Evolutionary conservation across 2,329 filamentous ascomycete species (phyloP).

Genomic region (Sporothrix schenckii): DNA sequence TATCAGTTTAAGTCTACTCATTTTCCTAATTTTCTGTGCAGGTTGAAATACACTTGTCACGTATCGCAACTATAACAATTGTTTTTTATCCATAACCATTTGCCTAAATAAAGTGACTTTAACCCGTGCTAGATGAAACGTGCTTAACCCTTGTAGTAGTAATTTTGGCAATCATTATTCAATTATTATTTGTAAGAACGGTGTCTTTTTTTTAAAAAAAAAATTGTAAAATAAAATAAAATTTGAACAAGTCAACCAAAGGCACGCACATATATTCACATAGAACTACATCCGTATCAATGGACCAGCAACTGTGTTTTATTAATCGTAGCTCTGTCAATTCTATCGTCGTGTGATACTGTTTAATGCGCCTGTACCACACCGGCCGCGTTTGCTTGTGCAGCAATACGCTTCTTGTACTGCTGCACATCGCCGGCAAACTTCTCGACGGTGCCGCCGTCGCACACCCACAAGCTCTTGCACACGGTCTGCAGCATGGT

Average conservation of each 20-base stretch:
- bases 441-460: slow-evolving; percentile 90
- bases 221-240: background rate
- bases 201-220: no score
- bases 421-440: slow-evolving; percentile 93
- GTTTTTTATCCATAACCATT: background rate
- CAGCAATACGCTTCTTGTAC: slow-evolving; percentile 95
- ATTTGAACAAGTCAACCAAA: background rate
- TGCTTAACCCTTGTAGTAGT: no score
- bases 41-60: slow-evolving; percentile 4
- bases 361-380: slow-evolving; percentile 71
- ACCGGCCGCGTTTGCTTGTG: slow-evolving; percentile 84
- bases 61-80: slow-evolving; percentile 11
- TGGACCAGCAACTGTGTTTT: background rate
- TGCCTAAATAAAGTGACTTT: background rate
- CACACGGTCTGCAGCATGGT: slow-evolving; percentile 98
- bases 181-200: no score
- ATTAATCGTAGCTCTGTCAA: background rate
- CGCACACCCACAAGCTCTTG: slow-evolving; percentile 93
- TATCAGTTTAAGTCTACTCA: slow-evolving; percentile 5
- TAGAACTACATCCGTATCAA: background rate
- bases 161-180: no score
- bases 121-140: background rate
- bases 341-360: no score
- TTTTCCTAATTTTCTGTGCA: slow-evolving; percentile 1
- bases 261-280: background rate